Percentiles rank a stretch among this genome's conserved stretches.
Conservation (phyloP, 2,329 filamentous ascomycete species). For the Metarhizium anisopliae region DNA sequence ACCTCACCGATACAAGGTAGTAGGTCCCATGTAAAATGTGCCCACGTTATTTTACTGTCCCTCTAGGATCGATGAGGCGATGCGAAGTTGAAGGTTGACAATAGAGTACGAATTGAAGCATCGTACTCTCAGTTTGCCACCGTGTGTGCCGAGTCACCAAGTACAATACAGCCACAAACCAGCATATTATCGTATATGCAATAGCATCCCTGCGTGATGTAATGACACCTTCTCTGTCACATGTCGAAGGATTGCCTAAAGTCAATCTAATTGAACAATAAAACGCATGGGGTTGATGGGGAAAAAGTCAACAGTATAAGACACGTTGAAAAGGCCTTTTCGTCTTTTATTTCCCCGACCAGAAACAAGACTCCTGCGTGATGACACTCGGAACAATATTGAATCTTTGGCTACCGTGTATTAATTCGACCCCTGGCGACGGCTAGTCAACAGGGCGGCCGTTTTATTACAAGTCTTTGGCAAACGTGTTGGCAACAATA, state of each 20-base stretch:
- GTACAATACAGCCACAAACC: not conserved
- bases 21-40: not conserved
- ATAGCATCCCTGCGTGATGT: no score
- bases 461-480: conserved; percentile 34
- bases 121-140: not conserved
- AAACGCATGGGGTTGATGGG: no score
- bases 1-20: not conserved
- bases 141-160: not conserved
- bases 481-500: conserved; percentile 59
- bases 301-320: no score
- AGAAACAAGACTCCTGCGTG: no score
- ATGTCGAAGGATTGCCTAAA: not conserved
- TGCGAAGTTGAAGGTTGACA: not conserved
- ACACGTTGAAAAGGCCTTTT: no score
- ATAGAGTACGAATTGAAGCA: not conserved
- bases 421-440: not conserved
- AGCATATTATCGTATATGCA: no score
- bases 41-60: not conserved
- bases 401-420: not conserved
- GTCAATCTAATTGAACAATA: no score
- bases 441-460: not conserved
- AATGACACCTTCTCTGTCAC: not conserved
- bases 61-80: not conserved
- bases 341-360: no score
- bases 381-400: not conserved